Conservation (phyloP, 352 stramenopile species). For the Plasmopara viticola region DNA sequence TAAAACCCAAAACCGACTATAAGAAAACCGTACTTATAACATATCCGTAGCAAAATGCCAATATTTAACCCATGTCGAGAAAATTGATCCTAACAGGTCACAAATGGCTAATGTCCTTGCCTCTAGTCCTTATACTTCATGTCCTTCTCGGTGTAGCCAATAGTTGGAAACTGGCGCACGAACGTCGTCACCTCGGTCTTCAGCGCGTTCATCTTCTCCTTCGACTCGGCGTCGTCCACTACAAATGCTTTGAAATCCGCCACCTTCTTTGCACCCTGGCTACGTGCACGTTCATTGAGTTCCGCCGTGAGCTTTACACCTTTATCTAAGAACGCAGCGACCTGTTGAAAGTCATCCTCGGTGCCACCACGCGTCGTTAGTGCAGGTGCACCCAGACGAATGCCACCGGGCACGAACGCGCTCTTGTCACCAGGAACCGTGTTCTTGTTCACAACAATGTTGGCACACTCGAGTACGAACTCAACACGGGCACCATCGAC, state of each 20-base stretch:
- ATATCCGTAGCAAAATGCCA: too few relatives aligned
- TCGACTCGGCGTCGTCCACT: constrained; percentile 34
- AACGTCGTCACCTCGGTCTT: constrained; percentile 90
- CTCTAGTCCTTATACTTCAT: constrained; percentile 85
- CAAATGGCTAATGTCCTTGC: too few relatives aligned
- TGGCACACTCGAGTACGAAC: constrained; percentile 92
- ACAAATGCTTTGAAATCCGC: constrained; percentile 85
- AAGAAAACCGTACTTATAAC: too few relatives aligned
- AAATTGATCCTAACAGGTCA: too few relatives aligned
- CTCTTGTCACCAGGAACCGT: constrained; percentile 96
- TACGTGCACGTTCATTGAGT: constrained; percentile 85
- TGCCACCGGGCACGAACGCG: constrained; percentile 94
- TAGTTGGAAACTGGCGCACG: constrained; percentile 92
- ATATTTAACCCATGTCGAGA: too few relatives aligned
- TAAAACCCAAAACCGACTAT: too few relatives aligned
- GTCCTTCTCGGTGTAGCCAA: constrained; percentile 94
- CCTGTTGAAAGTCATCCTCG: constrained; percentile 93
- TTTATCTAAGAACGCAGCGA: constrained; percentile 94
- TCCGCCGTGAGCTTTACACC: constrained; percentile 91
- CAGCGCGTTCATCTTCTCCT: constrained; percentile 68
- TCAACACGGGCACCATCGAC: constrained; percentile 95
- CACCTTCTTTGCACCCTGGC: constrained; percentile 95
- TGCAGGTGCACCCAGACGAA: constrained; percentile 94
- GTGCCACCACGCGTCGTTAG: constrained; percentile 94
- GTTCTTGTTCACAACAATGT: constrained; percentile 99